These are phyloP conservation scores for Hymenoscyphus scutula DNA, from an alignment of 2,329 filamentous ascomycete species.

Conservation along the genomic window DNA sequence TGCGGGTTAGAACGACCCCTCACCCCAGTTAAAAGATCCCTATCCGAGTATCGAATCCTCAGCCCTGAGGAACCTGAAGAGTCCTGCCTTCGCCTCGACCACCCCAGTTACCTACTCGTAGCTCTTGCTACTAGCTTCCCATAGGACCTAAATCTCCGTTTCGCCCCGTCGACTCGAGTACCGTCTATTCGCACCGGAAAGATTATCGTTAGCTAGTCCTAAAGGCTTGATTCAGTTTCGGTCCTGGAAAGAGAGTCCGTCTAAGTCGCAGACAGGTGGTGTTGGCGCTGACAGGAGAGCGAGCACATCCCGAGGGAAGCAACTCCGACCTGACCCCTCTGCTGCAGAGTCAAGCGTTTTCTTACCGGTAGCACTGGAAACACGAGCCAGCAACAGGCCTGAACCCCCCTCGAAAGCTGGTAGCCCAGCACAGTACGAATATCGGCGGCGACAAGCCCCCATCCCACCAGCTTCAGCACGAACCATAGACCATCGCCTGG, in stretches of 20 bases:
- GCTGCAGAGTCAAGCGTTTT: not conserved
- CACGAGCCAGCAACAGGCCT: slow-evolving; percentile 2
- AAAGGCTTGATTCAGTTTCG: not conserved
- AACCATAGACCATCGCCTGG: not conserved
- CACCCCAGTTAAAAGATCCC: not conserved
- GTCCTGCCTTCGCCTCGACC: not conserved
- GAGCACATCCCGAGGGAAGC: not conserved
- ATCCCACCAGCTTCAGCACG: slow-evolving; percentile 3
- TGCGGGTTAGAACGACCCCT: not conserved
- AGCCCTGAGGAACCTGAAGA: not conserved
- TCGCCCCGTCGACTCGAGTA: too few relatives aligned
- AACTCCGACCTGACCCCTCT: not conserved
- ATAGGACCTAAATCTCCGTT: not conserved
- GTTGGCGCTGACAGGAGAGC: not conserved
- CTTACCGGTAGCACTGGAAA: not conserved
- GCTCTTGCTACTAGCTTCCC: not conserved
- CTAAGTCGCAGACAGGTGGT: not conserved
- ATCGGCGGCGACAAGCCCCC: not conserved
- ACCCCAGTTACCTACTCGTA: too few relatives aligned
- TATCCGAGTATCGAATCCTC: not conserved
- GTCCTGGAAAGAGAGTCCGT: not conserved
- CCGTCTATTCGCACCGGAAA: not conserved
- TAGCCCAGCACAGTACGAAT: not conserved
- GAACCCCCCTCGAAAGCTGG: not conserved
- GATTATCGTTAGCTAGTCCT: not conserved